A percentile compares a stretch with the other conserved stretches of the same genome.
Conservation (phyloP, 805 yeast species). For the Dipodascus geniculatus region DNA sequence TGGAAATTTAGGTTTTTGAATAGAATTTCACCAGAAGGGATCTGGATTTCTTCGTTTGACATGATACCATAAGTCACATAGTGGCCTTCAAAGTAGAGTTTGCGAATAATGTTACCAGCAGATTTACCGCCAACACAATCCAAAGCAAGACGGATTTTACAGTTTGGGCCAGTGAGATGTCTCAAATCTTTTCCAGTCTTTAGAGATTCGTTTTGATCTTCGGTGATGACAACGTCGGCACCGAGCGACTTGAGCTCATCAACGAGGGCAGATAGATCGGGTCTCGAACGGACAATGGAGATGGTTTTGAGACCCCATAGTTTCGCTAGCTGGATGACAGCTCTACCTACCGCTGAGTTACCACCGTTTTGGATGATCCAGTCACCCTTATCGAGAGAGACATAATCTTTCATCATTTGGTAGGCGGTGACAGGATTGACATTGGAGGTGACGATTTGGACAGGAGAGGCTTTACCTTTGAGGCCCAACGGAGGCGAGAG, state of each 20-base stretch:
- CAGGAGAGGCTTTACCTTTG: constrained; percentile 29
- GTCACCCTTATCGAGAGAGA: constrained; percentile 48
- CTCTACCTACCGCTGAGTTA: constrained; percentile 86
- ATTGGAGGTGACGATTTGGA: constrained; percentile 69
- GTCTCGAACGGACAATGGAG: constrained; percentile 80
- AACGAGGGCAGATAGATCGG: constrained; percentile 52
- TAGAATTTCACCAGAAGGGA: constrained; percentile 81
- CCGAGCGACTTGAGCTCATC: constrained; percentile 52
- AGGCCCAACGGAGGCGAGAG: constrained; percentile 37
- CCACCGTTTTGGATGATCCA: constrained; percentile 97
- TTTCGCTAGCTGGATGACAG: constrained; percentile 79
- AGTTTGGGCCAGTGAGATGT: neutral
- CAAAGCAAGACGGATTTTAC: constrained; percentile 55
- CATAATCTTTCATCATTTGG: constrained; percentile 69
- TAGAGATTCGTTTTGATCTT: constrained; percentile 60
- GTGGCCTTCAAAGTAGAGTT: constrained; percentile 60
- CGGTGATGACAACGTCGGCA: constrained; percentile 87
- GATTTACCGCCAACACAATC: constrained; percentile 93
- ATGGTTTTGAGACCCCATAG: constrained; percentile 71
- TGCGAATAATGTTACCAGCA: constrained; percentile 71
- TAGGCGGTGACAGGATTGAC: constrained; percentile 93
- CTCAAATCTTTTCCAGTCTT: constrained; percentile 32
- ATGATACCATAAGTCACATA: constrained; percentile 94
- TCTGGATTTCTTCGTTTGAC: constrained; percentile 89
- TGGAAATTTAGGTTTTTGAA: constrained; percentile 77